These are phyloP conservation scores for Phyllosticta citriasiana DNA, from an alignment of 2,329 filamentous ascomycete genomes.

Conservation along the genomic window DNA sequence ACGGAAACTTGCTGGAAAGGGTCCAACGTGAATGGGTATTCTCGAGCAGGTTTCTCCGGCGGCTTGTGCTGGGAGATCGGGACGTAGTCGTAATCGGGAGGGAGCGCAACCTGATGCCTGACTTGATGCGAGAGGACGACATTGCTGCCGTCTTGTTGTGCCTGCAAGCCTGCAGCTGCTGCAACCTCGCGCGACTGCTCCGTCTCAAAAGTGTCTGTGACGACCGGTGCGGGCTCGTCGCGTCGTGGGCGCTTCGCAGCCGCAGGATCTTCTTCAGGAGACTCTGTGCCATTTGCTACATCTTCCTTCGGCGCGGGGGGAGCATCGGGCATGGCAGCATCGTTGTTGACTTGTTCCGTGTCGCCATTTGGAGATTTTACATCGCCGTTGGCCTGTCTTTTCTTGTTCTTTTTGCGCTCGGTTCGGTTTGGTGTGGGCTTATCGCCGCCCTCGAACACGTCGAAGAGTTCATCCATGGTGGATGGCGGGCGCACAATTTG, in stretches of 20 bases:
- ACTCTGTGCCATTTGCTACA: constrained; percentile 17
- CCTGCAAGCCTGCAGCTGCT: constrained; percentile 59
- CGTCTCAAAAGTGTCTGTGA: constrained; percentile 91
- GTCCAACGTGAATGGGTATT: constrained; percentile 84
- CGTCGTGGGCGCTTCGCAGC: constrained; percentile 54
- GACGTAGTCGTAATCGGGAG: constrained; percentile 86
- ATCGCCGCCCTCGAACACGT: constrained; percentile 33
- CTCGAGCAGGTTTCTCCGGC: constrained; percentile 75
- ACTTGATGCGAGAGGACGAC: constrained; percentile 93
- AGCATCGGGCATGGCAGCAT: constrained; percentile 37
- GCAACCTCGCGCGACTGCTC: constrained; percentile 87
- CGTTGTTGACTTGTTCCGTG: constrained; percentile 21
- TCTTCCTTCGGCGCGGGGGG: constrained; percentile 20
- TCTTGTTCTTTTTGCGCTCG: constrained; percentile 53
- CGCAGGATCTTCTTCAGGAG: constrained; percentile 26
- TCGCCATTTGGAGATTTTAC: constrained; percentile 45
- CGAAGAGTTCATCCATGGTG: constrained; percentile 35
- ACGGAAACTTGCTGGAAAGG: constrained; percentile 95
- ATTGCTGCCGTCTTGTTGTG: constrained; percentile 53
- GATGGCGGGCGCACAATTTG: background rate
- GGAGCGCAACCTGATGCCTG: constrained; percentile 92
- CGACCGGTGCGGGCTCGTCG: constrained; percentile 64
- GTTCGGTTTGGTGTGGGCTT: constrained; percentile 14
- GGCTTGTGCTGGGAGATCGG: constrained; percentile 91
- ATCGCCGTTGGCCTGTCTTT: constrained; percentile 74